Evolutionary conservation across 495 filamentous ascomycete genomes (phyloP), one percentile per base, ranked within the genome.

Genomic region (Echria macrotheca): DNA sequence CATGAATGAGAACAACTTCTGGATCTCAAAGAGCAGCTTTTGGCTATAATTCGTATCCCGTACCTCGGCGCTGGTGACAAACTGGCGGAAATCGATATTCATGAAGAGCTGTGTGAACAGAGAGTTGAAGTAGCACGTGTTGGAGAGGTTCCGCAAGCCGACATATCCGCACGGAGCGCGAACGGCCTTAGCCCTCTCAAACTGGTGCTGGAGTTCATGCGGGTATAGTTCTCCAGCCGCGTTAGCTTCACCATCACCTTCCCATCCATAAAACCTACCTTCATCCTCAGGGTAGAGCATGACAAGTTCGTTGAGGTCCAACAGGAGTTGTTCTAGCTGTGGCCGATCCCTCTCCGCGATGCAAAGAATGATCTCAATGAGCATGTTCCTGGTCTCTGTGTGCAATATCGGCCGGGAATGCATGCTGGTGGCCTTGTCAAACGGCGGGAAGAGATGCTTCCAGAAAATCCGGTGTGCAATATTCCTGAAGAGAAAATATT

Each of bases 101-200:
- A 96, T 96, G 72, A 94, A 99, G 1, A 99, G 82, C 60, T 97
- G 94, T 1, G 89, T 93, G 52, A 97, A 79, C 4, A 99, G 74
- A 0, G 93, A 97, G 67, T 97, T 97, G 65, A 97, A 74, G 61
- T 99, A 99, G 69, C 93, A 99, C 5, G 93, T 97, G 60, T 96
- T 96, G 4, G 90, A 91, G 2, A 97, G 76, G 59, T 99, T 99
- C 49, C 72, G 76, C 2, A 99, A 66, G 2, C 93, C 93, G 14
- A 87, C 81, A 58, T 94, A 91, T 21, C 87, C 87, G 33, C 83
- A 84, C 11, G 78, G 64, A 1, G 87, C 83, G 50, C 89, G 79
- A 25, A 93, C 80, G 49, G 80, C 78, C 57, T 83, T 83, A 14
- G 67, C 60, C 39, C 87, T 69, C 52, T 94, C 82, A 50, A 85